These are phyloP conservation scores for Coemansia sp. DNA, from an alignment of 192 early-diverging fungal genomes.

Conservation along the genomic window DNA sequence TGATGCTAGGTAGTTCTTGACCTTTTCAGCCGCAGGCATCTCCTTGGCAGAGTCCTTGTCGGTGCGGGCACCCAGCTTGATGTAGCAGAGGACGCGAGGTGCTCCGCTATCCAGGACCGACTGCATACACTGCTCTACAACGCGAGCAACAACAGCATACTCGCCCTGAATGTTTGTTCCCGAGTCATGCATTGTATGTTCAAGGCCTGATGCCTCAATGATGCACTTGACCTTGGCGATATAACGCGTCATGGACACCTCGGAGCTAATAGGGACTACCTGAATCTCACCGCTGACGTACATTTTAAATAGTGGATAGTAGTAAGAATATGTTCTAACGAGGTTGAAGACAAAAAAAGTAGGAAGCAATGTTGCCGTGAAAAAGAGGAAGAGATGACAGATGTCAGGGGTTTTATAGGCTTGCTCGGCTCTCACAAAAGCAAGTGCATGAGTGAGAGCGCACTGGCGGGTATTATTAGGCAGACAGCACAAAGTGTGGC, in stretches of 20 bases:
- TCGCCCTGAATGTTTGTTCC: conserved; percentile 55
- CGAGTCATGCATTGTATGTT: conserved; percentile 55
- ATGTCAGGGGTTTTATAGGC: not conserved
- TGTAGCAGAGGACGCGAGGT: conserved; percentile 48
- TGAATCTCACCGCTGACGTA: conserved; percentile 53
- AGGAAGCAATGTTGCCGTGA: not conserved
- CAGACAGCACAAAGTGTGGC: not conserved
- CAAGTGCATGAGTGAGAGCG: not conserved
- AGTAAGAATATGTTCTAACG: not conserved
- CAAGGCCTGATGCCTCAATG: conserved; percentile 40
- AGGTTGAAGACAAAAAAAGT: not conserved
- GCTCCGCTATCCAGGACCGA: conserved; percentile 47
- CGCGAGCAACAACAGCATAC: conserved; percentile 34
- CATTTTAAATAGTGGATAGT: conserved; percentile 15
- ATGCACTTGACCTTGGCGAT: conserved; percentile 45
- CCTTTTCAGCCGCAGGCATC: conserved; percentile 37
- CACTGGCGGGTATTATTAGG: not conserved
- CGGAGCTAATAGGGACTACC: conserved; percentile 41
- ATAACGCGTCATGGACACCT: conserved; percentile 42
- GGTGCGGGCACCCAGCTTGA: conserved; percentile 46
- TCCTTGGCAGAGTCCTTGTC: conserved; percentile 45
- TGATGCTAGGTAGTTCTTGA: conserved; percentile 18
- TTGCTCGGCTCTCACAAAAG: not conserved
- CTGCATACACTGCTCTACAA: conserved; percentile 47
- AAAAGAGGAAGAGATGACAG: not conserved